Evolutionary conservation across 768 basidiomycete genomes (phyloP), one percentile per base, ranked within the genome.

Genomic region (Hygrophoropsis aurantiaca): DNA sequence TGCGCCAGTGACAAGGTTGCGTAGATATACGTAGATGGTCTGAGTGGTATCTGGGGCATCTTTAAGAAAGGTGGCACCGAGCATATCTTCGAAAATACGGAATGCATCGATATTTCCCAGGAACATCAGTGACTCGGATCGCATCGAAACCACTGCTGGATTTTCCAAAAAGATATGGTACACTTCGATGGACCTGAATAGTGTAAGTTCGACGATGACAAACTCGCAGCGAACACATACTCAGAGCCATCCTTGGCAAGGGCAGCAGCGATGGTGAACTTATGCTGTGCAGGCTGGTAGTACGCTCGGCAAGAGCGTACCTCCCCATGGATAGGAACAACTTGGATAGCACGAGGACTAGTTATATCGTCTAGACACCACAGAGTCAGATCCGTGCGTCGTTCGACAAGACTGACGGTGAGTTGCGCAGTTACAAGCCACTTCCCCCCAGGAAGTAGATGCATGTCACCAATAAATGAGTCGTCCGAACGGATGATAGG

Each of bases 391-490:
- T 65, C 61, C 5, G 74, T 69, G 7, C 68, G 66, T 40, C 67
- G 64, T 2, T 74, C 81, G 82, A 73, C n/a, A n/a, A n/a, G n/a
- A n/a, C 53, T 56, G 2, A 49, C 60, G 45, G 65, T 60, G 7
- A 66, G 66, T 46, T 72, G 69, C 21, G 77, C 64, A 20, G 71
- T 72, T 4, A 79, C 66, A 18, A 81, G 71, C 74, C 76, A 80
- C 20, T 68, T 60, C 11, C 71, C 67, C n/a, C 75, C 77, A 6
- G 67, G 66, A 16, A 80, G 66, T 40, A 77, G 64, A 46, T 73
- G 73, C 64, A 81, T 73, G 39, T 72, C 68, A 23, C 69, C 66
- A 34, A 77, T 70, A n/a, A 74, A 68, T 24, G 66, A 69, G 15
- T 65, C 64, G 38, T 68, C 60, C 19, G 55, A 53, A 4, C 56